Evolutionary conservation across 2,329 filamentous ascomycete genomes (phyloP), one percentile per base, ranked within the genome.

Genomic region (Fusarium bactridioides): DNA sequence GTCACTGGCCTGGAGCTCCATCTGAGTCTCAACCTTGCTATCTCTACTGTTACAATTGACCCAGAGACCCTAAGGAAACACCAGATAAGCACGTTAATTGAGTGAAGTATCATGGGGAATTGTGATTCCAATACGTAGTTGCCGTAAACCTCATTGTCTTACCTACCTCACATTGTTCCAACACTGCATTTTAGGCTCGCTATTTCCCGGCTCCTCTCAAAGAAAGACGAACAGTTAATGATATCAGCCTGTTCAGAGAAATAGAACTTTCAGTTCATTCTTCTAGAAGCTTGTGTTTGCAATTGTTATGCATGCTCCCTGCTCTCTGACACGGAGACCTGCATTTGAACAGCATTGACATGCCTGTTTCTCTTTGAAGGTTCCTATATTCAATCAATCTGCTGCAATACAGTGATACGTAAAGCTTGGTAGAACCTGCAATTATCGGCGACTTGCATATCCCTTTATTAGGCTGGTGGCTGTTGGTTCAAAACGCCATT

Each of bases 261-360:
- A 4, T 16, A 1, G 7, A 25, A 21, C 5, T 16, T 4, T 2
- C 10, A 15, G 13, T 37, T 25, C 0, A 10, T 38, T 38, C 12
- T 38, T 53, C 33, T 38, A 27, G 33, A 53, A 53, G 19, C 10
- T 11, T 27, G 13, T 53, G 18, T 38, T 27, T 38, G 23, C 23
- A 25, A 12, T 16, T 53, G 33, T 27, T 25, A 38, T 38, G 50
- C 23, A n/a, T 53, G 18, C 21, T 53, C 23, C 50, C 19, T 25
- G 7, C 19, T 18, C 19, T n/a, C 13, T 25, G 12, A 37, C 10
- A 31, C 19, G 19, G 33, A 60, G 23, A 41, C 18, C 21, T 25
- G 44, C 15, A 29, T 25, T 29, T 10, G 23, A 40, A 23, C 11
- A 53, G 27, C 45, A 31, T 18, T 38, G 16, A 5, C 4, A 19